These are phyloP conservation scores for Coleophoma crateriformis DNA, from an alignment of 2,329 filamentous ascomycete genomes.

Conservation along the genomic window DNA sequence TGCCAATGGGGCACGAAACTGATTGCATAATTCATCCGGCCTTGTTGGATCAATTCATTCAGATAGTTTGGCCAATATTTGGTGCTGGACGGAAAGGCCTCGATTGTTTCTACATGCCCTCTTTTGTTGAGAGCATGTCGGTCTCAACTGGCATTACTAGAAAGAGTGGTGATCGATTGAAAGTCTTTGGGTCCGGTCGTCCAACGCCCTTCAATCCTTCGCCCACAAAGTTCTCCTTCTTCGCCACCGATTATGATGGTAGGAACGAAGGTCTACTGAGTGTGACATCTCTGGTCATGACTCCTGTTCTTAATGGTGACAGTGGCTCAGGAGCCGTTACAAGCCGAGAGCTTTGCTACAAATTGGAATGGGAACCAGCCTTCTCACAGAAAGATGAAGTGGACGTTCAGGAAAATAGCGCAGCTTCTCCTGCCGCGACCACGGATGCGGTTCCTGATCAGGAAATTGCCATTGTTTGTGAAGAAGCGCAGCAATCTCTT, in stretches of 20 bases:
- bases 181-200: slow-evolving; percentile 30
- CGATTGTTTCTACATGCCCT: slow-evolving; percentile 36
- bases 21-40: slow-evolving; percentile 38
- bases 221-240: slow-evolving; percentile 31
- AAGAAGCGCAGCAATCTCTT: slow-evolving; percentile 27
- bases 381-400: background rate
- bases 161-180: slow-evolving; percentile 26
- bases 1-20: slow-evolving; percentile 40
- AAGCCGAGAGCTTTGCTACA: slow-evolving; percentile 39
- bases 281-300: slow-evolving; percentile 30
- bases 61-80: slow-evolving; percentile 32
- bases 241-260: slow-evolving; percentile 24
- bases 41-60: slow-evolving; percentile 39
- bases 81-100: slow-evolving; percentile 26
- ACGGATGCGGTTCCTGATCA: slow-evolving; percentile 11
- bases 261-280: slow-evolving; percentile 29
- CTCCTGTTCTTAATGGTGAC: slow-evolving; percentile 33
- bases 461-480: slow-evolving; percentile 33
- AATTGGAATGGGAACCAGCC: slow-evolving; percentile 38
- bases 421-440: background rate
- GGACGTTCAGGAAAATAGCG: background rate
- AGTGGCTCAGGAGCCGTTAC: slow-evolving; percentile 16
- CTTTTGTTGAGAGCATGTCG: slow-evolving; percentile 32
- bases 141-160: slow-evolving; percentile 27
- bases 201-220: slow-evolving; percentile 24